Conservation (phyloP, 2,329 filamentous ascomycete genomes). For the Spiromastix sp. region DNA sequence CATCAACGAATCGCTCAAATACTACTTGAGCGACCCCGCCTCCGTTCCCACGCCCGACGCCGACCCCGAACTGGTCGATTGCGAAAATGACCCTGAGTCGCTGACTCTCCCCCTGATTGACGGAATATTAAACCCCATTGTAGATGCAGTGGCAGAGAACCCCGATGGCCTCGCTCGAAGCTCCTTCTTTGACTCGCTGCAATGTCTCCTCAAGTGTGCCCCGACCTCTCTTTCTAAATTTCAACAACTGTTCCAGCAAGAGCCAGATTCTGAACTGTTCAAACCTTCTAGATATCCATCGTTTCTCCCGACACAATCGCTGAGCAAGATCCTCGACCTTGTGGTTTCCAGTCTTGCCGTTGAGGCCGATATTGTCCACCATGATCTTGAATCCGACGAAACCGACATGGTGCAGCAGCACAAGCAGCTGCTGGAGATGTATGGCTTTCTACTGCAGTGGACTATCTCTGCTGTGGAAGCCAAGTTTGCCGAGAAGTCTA, state of each 20-base stretch:
- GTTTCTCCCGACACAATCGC: slow-evolving; percentile 65
- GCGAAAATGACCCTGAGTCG: slow-evolving; percentile 81
- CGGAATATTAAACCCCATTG: slow-evolving; percentile 76
- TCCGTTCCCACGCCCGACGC: slow-evolving; percentile 79
- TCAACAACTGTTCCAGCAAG: slow-evolving; percentile 24
- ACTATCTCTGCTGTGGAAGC: slow-evolving; percentile 88
- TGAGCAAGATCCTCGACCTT: slow-evolving; percentile 89
- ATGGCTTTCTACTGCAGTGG: slow-evolving; percentile 91
- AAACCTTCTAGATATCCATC: slow-evolving; percentile 65
- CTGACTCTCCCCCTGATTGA: slow-evolving; percentile 73
- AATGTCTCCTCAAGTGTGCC: slow-evolving; percentile 92
- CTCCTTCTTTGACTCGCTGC: slow-evolving; percentile 79
- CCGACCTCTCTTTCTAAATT: slow-evolving; percentile 38
- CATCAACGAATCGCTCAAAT: slow-evolving; percentile 91
- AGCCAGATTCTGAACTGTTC: slow-evolving; percentile 53
- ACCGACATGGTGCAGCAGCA: slow-evolving; percentile 78
- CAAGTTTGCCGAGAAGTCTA: slow-evolving; percentile 80
- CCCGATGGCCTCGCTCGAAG: slow-evolving; percentile 76
- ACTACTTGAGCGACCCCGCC: slow-evolving; percentile 88
- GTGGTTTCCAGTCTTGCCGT: slow-evolving; percentile 76
- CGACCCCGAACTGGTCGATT: slow-evolving; percentile 71
- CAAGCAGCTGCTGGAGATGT: slow-evolving; percentile 86
- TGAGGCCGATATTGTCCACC: slow-evolving; percentile 74
- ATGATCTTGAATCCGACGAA: slow-evolving; percentile 84
- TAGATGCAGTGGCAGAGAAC: slow-evolving; percentile 84